Evolutionary conservation across 1,284 basidiomycete genomes (phyloP).

Genomic region (Leccinum huronense): DNA sequence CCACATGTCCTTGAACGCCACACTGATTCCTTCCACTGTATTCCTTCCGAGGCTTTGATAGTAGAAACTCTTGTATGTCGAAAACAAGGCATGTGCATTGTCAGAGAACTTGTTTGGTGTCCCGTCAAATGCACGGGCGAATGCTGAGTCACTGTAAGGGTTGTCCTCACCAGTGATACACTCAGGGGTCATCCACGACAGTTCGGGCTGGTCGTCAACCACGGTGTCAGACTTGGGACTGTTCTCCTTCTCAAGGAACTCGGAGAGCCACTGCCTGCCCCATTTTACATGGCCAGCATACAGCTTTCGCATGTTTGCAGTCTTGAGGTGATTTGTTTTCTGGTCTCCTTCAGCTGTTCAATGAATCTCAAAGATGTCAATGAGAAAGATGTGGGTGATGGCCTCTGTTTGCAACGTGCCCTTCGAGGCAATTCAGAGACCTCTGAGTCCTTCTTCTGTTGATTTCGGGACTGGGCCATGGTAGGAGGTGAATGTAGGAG

Average conservation of each 20-base stretch:
- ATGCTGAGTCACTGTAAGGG: not conserved
- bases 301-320: not conserved
- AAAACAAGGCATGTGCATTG: constrained; percentile 1
- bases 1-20: constrained; percentile 13
- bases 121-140: not conserved
- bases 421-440: too few species aligned
- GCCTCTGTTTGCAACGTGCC: too few species aligned
- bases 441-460: too few species aligned
- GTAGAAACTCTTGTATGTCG: constrained; percentile 10
- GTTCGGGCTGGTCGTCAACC: not conserved
- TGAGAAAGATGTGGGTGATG: too few species aligned
- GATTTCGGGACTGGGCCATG: too few species aligned
- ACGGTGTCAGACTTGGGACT: not conserved
- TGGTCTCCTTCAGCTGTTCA: not conserved
- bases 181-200: not conserved
- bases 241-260: not conserved
- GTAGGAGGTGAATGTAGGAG: too few species aligned
- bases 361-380: not conserved
- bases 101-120: not conserved
- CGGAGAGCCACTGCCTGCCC: not conserved
- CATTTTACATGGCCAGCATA: not conserved
- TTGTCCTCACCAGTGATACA: not conserved
- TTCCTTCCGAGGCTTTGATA: constrained; percentile 2
- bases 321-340: not conserved
- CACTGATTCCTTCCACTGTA: constrained; percentile 1